Base-by-base conservation (phyloP, 352 stramenopile genomes). In the Phytophthora meadii region DNA sequence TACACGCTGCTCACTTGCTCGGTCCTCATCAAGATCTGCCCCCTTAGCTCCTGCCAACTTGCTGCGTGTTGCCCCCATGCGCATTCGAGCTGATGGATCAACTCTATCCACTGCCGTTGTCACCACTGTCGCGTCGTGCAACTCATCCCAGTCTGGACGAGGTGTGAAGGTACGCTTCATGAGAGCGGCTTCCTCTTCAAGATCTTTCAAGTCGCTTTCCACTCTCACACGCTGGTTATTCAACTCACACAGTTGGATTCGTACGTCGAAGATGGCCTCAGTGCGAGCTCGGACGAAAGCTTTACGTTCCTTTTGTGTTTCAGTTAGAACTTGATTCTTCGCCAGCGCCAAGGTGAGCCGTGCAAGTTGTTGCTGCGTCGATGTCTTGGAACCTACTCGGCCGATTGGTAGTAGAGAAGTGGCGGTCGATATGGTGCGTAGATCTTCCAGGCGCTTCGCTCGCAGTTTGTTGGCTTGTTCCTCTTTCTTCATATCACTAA, bases 241-340 rank as follows among this genome's bases (percentile, higher is more conserved):
- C 5, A 89, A 32, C 11, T 69, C 53, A 1, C 74, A 49, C 2
- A 79, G 61, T 11, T 77, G 56, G 28, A 76, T 82, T 7, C 82
- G 81, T 10, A 89, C 72, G 41, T 86, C 72, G 36, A 93, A 93
- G 19, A 93, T 87, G 14, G 78, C 65, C 30, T 89, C 79, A 2
- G 82, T 93, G 3, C 72, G 74, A 17, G 49, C 52, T 22, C 81
- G 68, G 2, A 88, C 58, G 5, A 70, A 54, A 5, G 63, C 51
- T 25, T 76, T 74, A 12, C 59, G 72, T 17, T 74, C 56, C 37
- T 27, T 32, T 15, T 27, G 55, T 1, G 34, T 37, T 51, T 68
- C 46, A 22, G 68, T 63, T 4, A 88, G 70, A 24, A 63, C 63
- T 6, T 77, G 62, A 22, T 71, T 62, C 25, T 49, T 68, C 5